Conservation (phyloP, 2,329 filamentous ascomycete species). For the Ophiostoma piceae region DNA sequence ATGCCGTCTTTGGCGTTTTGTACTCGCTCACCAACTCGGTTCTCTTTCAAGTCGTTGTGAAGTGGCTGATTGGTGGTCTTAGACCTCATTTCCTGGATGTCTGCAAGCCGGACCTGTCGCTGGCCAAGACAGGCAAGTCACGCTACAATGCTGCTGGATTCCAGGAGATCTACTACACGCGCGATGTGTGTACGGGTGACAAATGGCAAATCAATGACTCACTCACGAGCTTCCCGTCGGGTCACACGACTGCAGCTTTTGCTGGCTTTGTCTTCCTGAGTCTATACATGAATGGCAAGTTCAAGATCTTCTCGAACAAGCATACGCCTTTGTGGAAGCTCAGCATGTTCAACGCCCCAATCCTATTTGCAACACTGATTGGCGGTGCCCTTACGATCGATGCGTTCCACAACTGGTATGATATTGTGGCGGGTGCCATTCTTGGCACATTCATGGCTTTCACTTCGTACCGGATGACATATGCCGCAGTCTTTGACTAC, state of each 20-base stretch:
- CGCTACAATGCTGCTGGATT: conserved; percentile 45
- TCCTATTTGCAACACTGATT: conserved; percentile 63
- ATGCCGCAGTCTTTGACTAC: conserved; percentile 65
- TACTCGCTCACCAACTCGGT: conserved; percentile 65
- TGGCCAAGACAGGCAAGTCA: conserved; percentile 34
- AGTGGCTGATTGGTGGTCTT: conserved; percentile 67
- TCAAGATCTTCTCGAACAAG: conserved; percentile 69
- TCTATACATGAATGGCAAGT: conserved; percentile 71
- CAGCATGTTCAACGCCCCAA: conserved; percentile 56
- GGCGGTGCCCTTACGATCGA: conserved; percentile 66
- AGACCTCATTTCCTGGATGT: conserved; percentile 68
- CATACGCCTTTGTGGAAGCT: conserved; percentile 72
- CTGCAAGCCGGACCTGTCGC: conserved; percentile 56
- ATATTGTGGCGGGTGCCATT: conserved; percentile 57
- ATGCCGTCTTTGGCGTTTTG: conserved; percentile 62
- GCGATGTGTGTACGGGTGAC: conserved; percentile 65
- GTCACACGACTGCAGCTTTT: conserved; percentile 69
- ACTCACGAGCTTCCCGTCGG: conserved; percentile 66
- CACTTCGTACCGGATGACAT: conserved; percentile 59
- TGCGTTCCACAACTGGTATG: conserved; percentile 71
- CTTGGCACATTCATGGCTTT: conserved; percentile 62
- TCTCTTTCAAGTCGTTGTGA: conserved; percentile 73
- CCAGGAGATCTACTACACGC: conserved; percentile 60
- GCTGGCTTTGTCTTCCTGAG: conserved; percentile 65
- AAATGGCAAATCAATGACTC: conserved; percentile 59